Base-by-base conservation (phyloP, 768 basidiomycete genomes). In the Boletellus ananiceps region DNA sequence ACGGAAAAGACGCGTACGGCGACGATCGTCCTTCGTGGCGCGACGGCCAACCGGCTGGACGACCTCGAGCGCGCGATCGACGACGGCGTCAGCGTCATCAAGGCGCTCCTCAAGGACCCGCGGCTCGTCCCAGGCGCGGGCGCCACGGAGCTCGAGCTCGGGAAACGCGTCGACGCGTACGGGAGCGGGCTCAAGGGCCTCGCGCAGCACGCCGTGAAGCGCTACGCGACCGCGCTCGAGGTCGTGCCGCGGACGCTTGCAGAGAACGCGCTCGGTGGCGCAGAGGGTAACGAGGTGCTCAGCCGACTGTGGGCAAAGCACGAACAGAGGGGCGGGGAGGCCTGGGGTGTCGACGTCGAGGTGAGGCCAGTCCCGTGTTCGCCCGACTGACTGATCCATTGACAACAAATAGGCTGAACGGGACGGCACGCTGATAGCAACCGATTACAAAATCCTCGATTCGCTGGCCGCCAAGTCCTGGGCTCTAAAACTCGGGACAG, bases 51-150 rank as follows among this genome's bases (percentile, higher is more conserved):
- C 71, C 84, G 84, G 56, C 71, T 98, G 41, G 96, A 99, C 63
- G 96, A 98, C 66, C 80, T 99, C 31, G 95, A 99, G 69, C 81
- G 96, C 23, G 93, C 95, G 25, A 77, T 99, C 40, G 96, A 98
- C 64, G 94, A 98, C 60, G 96, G 95, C 23, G 93, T 94, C 55
- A 93, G 90, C 69, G 95, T 95, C 37, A 88, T 99, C 72, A 93
- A 97, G 69, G 79, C 87, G 25, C 68, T 99, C 55, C 70, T 99
- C 61, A 93, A 94, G 66, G 95, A 99, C 60, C 76, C 84, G 23
- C 74, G 94, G 40, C 74, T 97, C 50, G 88, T 98, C 2, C 86
- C 96, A 7, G 96, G 96, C 4, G 96, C 93, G 7, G 96, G 95
- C 11, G 91, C 96, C 2, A 82, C 86, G 23, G 96, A 99, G 73